phyloP scores from a whole-genome alignment of 768 basidiomycete species.

The Mycena latifolia region DNA sequence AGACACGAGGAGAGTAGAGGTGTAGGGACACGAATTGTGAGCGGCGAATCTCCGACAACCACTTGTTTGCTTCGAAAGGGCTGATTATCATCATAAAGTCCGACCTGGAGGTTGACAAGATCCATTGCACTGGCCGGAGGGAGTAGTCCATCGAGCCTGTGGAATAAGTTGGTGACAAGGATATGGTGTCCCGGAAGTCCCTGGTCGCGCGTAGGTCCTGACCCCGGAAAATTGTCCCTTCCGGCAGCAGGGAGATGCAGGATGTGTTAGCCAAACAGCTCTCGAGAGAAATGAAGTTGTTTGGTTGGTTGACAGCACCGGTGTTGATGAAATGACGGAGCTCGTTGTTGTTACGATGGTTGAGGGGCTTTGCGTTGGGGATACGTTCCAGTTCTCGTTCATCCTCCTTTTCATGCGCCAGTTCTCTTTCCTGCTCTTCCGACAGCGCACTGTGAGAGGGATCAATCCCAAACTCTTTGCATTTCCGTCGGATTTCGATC shows the following conservation, averaged over 20 bases:
- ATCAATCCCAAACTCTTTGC: constrained; percentile 3
- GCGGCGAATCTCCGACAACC: constrained; percentile 15
- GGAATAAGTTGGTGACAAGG: not conserved
- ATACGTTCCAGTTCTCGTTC: constrained; percentile 25
- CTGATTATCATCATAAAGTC: constrained; percentile 9
- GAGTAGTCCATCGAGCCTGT: constrained; percentile 17
- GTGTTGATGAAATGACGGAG: not conserved
- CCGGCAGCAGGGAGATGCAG: constrained; percentile 8
- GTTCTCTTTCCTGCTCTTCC: constrained; percentile 30
- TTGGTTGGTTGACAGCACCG: not conserved
- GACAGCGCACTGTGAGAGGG: constrained; percentile 4
- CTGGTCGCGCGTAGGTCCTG: not conserved
- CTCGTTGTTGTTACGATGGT: not conserved
- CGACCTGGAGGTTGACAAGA: constrained; percentile 15
- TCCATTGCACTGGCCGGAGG: constrained; percentile 29
- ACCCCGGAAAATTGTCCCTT: constrained; percentile 13
- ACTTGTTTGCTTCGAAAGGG: constrained; percentile 25
- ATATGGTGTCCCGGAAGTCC: constrained; percentile 19
- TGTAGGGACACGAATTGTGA: constrained; percentile 7
- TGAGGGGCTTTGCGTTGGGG: not conserved
- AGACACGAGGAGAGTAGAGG: not conserved
- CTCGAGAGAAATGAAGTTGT: constrained; percentile 9
- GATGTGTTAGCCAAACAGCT: constrained; percentile 23
- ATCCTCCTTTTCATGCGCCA: constrained; percentile 27
- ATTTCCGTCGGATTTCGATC: not conserved